Conservation (phyloP, 345 rosid species). For the Lepidium sativum region DNA sequence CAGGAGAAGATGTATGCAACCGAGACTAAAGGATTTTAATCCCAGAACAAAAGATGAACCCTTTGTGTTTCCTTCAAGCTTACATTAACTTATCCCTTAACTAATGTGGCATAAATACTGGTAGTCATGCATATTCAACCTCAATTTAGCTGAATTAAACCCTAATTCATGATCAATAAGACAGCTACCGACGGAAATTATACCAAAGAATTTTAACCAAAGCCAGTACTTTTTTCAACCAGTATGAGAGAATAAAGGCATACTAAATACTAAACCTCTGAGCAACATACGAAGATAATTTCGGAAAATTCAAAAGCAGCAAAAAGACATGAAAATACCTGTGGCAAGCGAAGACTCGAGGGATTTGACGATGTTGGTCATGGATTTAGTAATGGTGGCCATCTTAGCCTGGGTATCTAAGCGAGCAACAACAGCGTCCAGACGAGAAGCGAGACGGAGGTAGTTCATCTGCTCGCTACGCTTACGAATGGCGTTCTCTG, state of each 20-base stretch:
- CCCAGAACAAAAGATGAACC: neutral
- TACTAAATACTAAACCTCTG: neutral
- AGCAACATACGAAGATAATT: neutral
- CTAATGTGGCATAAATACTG: neutral
- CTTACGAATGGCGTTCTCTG: slow-evolving; percentile 92
- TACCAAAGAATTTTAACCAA: neutral
- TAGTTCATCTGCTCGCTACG: slow-evolving; percentile 98
- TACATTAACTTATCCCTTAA: neutral
- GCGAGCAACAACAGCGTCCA: slow-evolving; percentile 93
- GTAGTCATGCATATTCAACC: neutral
- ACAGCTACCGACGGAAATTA: neutral
- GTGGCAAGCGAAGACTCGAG: slow-evolving; percentile 84
- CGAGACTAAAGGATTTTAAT: neutral
- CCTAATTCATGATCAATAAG: neutral
- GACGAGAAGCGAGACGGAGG: slow-evolving; percentile 82
- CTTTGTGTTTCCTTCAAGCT: neutral
- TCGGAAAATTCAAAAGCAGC: neutral
- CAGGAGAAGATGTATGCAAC: neutral
- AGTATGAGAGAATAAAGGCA: neutral
- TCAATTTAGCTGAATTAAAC: neutral
- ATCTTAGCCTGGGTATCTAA: slow-evolving; percentile 96
- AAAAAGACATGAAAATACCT: slow-evolving; percentile 30
- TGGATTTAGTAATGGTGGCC: slow-evolving; percentile 84
- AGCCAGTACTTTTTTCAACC: neutral
- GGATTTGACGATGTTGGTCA: slow-evolving; percentile 82